Conservation (phyloP, 2,329 filamentous ascomycete species). For the Fusarium sp. region DNA sequence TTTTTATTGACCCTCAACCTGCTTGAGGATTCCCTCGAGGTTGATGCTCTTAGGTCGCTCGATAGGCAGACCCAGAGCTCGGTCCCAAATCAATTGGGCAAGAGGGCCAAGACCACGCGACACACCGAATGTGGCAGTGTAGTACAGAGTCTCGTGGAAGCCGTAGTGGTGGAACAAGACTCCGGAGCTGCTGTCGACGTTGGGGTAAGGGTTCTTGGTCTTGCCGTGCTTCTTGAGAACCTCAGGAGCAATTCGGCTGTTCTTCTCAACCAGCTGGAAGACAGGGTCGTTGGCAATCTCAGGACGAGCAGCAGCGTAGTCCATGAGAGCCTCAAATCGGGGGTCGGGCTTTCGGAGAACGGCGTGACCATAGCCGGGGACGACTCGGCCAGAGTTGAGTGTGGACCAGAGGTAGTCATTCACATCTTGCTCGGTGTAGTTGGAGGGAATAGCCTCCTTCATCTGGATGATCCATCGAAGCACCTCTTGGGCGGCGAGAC, state of each 20-base stretch:
- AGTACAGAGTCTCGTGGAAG: slow-evolving; percentile 97
- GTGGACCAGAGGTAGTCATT: slow-evolving; percentile 95
- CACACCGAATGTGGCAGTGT: slow-evolving; percentile 80
- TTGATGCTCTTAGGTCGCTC: slow-evolving; percentile 99
- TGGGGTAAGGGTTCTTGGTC: slow-evolving; percentile 98
- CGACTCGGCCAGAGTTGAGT: slow-evolving; percentile 93
- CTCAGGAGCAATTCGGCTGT: slow-evolving; percentile 88
- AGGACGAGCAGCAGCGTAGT: slow-evolving; percentile 87
- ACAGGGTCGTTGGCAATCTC: slow-evolving; percentile 90
- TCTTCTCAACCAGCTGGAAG: slow-evolving; percentile 94
- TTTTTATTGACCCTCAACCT: slow-evolving; percentile 63
- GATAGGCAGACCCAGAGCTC: slow-evolving; percentile 92
- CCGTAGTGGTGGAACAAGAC: slow-evolving; percentile 99
- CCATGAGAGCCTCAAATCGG: slow-evolving; percentile 95
- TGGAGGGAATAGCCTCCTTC: slow-evolving; percentile 85
- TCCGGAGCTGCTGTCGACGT: slow-evolving; percentile 93
- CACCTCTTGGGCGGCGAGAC: slow-evolving; percentile 95
- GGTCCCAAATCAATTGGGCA: slow-evolving; percentile 96
- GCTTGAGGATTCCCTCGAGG: slow-evolving; percentile 84
- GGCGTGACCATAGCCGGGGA: slow-evolving; percentile 98
- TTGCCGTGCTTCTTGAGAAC: slow-evolving; percentile 97
- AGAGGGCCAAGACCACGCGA: slow-evolving; percentile 84
- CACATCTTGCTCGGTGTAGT: slow-evolving; percentile 85
- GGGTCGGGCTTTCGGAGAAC: slow-evolving; percentile 98
- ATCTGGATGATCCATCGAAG: slow-evolving; percentile 97